Evolutionary conservation across 495 filamentous ascomycete species (phyloP), one percentile per base, ranked within the genome.

Genomic region (Umbilicaria muhlenbergii): DNA sequence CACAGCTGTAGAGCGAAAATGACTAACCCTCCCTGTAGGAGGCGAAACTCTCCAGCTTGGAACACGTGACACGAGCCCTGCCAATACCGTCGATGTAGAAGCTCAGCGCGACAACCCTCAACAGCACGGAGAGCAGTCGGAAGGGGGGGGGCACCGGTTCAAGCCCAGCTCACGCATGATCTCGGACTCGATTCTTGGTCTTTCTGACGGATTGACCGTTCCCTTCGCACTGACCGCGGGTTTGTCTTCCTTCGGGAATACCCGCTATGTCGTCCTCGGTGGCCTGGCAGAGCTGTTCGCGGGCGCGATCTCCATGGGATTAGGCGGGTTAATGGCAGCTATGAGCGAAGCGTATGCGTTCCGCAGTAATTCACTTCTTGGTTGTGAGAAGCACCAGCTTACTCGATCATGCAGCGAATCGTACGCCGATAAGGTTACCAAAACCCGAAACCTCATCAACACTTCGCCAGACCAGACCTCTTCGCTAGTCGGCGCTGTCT

Each of bases 271-370:
- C 6, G 65, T 75, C n/a, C 70, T 71, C 49, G 73, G 70, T 21
- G 73, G 73, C 15, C 51, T 75, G 40, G 73, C 73, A 4, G 73
- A 77, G 51, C 54, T 77, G 17, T 71, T 72, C 44, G 72, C 72
- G 1, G 73, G 73, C 19, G 69, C 71, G 16, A 71, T 77, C 42
- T 73, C 70, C 6, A 76, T 76, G 71, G 72, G 71, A 2, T 47
- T 75, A 33, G 73, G 73, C 40, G 73, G 72, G 19, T 65, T 76
- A 49, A 64, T 91, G 3, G 80, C 80, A 13, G 78, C 82, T 0
- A 77, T 77, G 50, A 78, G 78, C 35, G 82, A 86, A 63, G 67
- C 66, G 68, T 80, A 53, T 56, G 67, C 60, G 32, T 28, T 28
- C 6, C 24, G 6, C 24, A 6, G 6, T 4, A 6, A 4, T 6